These are phyloP conservation scores for Medicago ruthenica DNA, from an alignment of 306 rosid species.

Conservation along the genomic window DNA sequence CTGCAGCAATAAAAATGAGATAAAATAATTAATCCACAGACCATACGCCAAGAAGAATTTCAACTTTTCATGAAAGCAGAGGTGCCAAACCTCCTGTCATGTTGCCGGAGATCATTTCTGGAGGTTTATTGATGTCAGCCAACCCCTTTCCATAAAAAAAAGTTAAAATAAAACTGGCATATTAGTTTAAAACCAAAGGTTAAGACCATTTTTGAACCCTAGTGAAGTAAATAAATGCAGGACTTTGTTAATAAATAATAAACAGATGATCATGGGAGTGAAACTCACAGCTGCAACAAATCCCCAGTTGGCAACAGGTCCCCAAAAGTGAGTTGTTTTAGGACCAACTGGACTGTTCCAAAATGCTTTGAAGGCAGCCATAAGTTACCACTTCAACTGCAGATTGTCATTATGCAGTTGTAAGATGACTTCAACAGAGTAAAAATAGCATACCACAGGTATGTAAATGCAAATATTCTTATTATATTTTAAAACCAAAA, in stretches of 20 bases:
- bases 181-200: slow-evolving; percentile 9
- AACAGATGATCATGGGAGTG: slow-evolving; percentile 20
- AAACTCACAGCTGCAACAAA: slow-evolving; percentile 89
- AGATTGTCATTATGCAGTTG: slow-evolving; percentile 33
- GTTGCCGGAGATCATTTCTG: slow-evolving; percentile 94
- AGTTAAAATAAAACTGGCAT: background rate
- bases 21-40: slow-evolving; percentile 13
- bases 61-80: slow-evolving; percentile 8
- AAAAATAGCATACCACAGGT: slow-evolving; percentile 3
- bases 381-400: slow-evolving; percentile 38
- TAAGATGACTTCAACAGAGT: slow-evolving; percentile 18
- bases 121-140: slow-evolving; percentile 89
- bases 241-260: background rate
- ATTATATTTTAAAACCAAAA: slow-evolving; percentile 15
- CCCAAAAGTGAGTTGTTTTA: slow-evolving; percentile 98
- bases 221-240: slow-evolving; percentile 17
- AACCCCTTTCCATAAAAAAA: slow-evolving; percentile 61
- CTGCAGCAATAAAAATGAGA: slow-evolving; percentile 49
- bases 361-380: slow-evolving; percentile 88
- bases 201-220: slow-evolving; percentile 14
- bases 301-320: slow-evolving; percentile 98
- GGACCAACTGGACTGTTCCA: slow-evolving; percentile 94
- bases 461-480: slow-evolving; percentile 13
- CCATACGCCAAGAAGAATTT: background rate
- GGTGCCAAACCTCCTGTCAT: slow-evolving; percentile 80